These are phyloP conservation scores for Coemansia sp. DNA, from an alignment of 192 early-diverging fungal genomes.

Conservation along the genomic window DNA sequence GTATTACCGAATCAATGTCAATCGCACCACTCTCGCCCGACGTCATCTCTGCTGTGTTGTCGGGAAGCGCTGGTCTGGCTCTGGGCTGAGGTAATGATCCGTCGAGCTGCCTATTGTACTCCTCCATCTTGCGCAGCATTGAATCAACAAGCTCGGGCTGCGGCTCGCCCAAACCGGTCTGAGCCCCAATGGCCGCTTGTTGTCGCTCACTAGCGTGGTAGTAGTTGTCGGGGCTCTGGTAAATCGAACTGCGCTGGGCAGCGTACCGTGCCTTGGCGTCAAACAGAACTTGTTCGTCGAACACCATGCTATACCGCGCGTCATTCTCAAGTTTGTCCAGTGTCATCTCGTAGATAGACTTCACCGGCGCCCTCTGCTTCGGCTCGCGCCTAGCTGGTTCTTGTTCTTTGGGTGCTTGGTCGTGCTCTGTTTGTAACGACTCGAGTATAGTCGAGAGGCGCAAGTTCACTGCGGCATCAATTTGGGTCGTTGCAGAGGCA, in stretches of 20 bases:
- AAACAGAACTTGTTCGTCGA: constrained; percentile 48
- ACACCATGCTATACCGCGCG: constrained; percentile 35
- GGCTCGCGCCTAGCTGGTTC: neutral
- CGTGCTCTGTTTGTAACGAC: constrained; percentile 16
- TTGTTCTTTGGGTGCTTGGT: neutral
- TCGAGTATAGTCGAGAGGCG: constrained; percentile 51
- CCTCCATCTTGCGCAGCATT: constrained; percentile 25
- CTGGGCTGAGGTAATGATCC: neutral
- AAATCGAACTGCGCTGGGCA: constrained; percentile 50
- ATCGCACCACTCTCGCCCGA: constrained; percentile 15
- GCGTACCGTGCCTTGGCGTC: constrained; percentile 52
- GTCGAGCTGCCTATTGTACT: constrained; percentile 14
- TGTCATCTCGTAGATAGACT: constrained; percentile 49
- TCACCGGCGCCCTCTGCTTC: constrained; percentile 14
- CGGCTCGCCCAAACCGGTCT: constrained; percentile 20
- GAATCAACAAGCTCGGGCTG: constrained; percentile 9
- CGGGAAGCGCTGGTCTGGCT: neutral
- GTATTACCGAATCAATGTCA: constrained; percentile 41
- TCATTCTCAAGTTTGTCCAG: constrained; percentile 54
- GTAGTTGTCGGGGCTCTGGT: constrained; percentile 37
- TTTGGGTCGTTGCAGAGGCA: neutral
- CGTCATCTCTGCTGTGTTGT: neutral
- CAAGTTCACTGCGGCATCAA: neutral
- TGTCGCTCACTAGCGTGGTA: constrained; percentile 6
- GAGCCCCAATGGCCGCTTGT: neutral